phyloP scores from a whole-genome alignment of 352 stramenopile species.

The Phytophthora fragariaefolia region DNA sequence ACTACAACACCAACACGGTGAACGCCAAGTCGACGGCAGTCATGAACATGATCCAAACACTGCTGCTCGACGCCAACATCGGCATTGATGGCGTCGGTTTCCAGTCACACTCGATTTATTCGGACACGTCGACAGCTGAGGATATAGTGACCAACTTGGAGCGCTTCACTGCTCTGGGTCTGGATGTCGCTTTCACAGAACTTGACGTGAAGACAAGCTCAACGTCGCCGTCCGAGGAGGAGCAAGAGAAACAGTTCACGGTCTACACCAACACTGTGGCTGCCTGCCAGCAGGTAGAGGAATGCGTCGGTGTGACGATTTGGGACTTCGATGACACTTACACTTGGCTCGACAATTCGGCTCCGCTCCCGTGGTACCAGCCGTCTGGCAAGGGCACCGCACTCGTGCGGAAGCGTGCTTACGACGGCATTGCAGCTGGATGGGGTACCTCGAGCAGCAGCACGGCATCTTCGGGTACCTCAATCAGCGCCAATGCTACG shows the following conservation, averaged over 20 bases:
- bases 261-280: conserved; percentile 29
- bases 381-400: conserved; percentile 24
- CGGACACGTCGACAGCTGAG: conserved; percentile 14
- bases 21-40: conserved; percentile 43
- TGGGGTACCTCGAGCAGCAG: conserved; percentile 20
- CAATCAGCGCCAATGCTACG: not conserved
- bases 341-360: conserved; percentile 25
- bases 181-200: conserved; percentile 37
- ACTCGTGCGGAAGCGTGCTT: conserved; percentile 33
- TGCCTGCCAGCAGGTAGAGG: conserved; percentile 32
- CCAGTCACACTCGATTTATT: conserved; percentile 36
- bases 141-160: conserved; percentile 31
- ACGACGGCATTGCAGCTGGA: conserved; percentile 32
- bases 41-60: conserved; percentile 32
- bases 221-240: conserved; percentile 12
- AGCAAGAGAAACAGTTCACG: conserved; percentile 22
- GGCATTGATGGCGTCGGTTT: conserved; percentile 37
- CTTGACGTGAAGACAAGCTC: conserved; percentile 31
- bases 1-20: conserved; percentile 37
- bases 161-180: conserved; percentile 34
- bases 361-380: conserved; percentile 33
- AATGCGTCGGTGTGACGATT: conserved; percentile 35
- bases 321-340: conserved; percentile 35
- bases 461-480: conserved; percentile 1
- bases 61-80: conserved; percentile 29